These are phyloP conservation scores for Exsudoporus frostii DNA, from an alignment of 768 basidiomycete genomes.

Conservation along the genomic window DNA sequence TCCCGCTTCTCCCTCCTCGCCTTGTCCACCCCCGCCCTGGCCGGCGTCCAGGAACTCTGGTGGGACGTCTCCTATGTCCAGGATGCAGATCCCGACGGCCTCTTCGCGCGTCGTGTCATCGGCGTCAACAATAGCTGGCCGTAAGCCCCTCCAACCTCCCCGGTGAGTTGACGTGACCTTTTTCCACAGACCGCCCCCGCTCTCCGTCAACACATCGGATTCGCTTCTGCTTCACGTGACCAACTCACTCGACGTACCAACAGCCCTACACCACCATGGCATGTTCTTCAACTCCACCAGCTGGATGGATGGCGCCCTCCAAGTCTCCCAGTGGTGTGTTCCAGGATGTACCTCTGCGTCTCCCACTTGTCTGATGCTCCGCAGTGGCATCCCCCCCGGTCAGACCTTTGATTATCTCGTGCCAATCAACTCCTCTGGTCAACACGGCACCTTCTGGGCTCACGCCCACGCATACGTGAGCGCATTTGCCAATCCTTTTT, in stretches of 20 bases:
- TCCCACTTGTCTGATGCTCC: background rate
- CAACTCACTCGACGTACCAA: conserved; percentile 65
- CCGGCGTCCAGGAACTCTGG: conserved; percentile 73
- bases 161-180: background rate
- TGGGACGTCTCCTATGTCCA: conserved; percentile 90
- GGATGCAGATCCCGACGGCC: conserved; percentile 80
- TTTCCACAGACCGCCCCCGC: conserved; percentile 69
- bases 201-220: conserved; percentile 70
- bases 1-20: conserved; percentile 15
- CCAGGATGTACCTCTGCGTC: fast-evolving
- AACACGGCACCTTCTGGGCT: conserved; percentile 82
- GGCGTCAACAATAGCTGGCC: conserved; percentile 95
- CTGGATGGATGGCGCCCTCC: conserved; percentile 88
- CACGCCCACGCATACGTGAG: conserved; percentile 59
- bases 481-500: background rate
- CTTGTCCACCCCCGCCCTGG: conserved; percentile 41
- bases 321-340: conserved; percentile 76
- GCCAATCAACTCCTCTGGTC: conserved; percentile 61
- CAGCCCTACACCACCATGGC: conserved; percentile 88
- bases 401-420: conserved; percentile 71
- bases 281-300: conserved; percentile 88
- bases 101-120: conserved; percentile 70
- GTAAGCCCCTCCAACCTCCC: conserved; percentile 42
- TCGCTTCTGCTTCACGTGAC: conserved; percentile 72
- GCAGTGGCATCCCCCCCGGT: conserved; percentile 75